A percentile compares a stretch with the other conserved stretches of the same genome.
These are phyloP conservation scores for Dryas drummondii DNA, from an alignment of 306 rosid species.

Conservation along the genomic window DNA sequence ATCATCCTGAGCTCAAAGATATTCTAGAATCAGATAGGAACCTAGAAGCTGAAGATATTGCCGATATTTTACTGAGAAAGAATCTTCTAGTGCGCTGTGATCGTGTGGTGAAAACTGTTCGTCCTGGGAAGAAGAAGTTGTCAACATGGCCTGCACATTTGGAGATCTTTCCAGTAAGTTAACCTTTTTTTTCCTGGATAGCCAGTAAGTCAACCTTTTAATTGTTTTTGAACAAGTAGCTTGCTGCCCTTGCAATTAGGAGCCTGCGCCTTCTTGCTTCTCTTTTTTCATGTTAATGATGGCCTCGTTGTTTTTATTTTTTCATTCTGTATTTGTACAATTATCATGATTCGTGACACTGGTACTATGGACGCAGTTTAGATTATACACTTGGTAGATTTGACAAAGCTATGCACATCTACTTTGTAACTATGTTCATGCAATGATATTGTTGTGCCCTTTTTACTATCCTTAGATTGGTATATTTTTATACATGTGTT, in stretches of 20 bases:
- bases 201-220: constrained; percentile 42
- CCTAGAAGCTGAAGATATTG: constrained; percentile 79
- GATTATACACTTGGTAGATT: background rate
- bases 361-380: background rate
- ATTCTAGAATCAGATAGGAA: constrained; percentile 66
- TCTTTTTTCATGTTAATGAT: background rate
- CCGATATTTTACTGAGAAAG: constrained; percentile 62
- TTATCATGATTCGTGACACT: background rate
- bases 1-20: constrained; percentile 80
- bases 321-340: background rate
- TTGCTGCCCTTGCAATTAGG: constrained; percentile 11
- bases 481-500: background rate
- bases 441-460: background rate
- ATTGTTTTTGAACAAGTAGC: background rate
- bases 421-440: background rate
- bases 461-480: background rate
- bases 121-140: constrained; percentile 93
- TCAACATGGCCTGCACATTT: constrained; percentile 99
- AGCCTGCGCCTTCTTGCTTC: constrained; percentile 4
- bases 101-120: constrained; percentile 92
- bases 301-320: background rate
- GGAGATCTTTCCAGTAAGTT: constrained; percentile 80
- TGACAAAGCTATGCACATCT: background rate
- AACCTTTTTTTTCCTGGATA: background rate
- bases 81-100: constrained; percentile 92